Conservation (phyloP, 805 yeast species). For the Kregervanrija delftensis region DNA sequence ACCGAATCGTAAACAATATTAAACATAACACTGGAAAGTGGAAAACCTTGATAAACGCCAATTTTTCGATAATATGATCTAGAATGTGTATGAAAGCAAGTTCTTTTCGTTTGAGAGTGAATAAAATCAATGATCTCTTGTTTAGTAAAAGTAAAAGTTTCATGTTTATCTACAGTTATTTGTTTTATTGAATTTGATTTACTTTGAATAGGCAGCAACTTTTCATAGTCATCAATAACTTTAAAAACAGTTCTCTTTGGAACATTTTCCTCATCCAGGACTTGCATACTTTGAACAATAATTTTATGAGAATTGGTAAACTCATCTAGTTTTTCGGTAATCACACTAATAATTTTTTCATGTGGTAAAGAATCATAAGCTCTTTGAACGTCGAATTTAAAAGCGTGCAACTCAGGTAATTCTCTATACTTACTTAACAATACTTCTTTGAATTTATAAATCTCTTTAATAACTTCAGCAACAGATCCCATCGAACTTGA, state of each 20-base stretch:
- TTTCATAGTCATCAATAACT: constrained; percentile 8
- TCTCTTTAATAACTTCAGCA: constrained; percentile 34
- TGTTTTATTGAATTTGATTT: neutral
- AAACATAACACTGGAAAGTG: constrained; percentile 67
- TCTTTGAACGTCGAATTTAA: constrained; percentile 69
- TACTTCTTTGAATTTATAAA: constrained; percentile 32
- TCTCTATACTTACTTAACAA: constrained; percentile 13
- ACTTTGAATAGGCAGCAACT: constrained; percentile 26
- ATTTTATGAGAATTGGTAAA: constrained; percentile 11
- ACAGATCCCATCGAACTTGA: constrained; percentile 26
- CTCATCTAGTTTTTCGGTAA: constrained; percentile 15
- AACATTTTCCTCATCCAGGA: constrained; percentile 1
- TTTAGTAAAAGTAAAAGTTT: constrained; percentile 27
- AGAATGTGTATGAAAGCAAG: constrained; percentile 35
- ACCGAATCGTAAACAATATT: constrained; percentile 65
- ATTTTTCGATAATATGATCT: constrained; percentile 39
- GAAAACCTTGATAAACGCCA: constrained; percentile 85
- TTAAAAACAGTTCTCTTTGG: constrained; percentile 1
- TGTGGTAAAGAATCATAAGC: constrained; percentile 74
- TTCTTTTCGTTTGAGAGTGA: constrained; percentile 44
- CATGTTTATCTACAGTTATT: constrained; percentile 8
- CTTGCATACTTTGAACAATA: constrained; percentile 6
- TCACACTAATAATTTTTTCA: constrained; percentile 17
- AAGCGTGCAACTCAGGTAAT: constrained; percentile 37
- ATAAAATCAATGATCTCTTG: constrained; percentile 40